These are phyloP conservation scores for Ganoderma lingzhi DNA, from an alignment of 1,284 basidiomycete species.

Conservation along the genomic window DNA sequence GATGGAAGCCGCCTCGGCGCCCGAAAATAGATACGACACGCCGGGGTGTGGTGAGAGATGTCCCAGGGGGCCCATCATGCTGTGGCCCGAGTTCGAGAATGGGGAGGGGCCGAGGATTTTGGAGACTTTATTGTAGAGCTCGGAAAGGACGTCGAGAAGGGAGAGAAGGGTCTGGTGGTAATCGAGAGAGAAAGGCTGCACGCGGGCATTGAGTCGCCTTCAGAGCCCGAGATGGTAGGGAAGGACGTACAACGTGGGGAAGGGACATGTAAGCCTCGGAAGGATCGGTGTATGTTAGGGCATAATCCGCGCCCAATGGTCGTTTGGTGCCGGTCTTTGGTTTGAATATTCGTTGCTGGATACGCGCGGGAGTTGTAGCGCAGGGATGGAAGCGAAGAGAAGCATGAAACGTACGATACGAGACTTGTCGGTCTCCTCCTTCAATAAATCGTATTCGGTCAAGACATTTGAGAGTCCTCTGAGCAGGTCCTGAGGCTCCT, in stretches of 20 bases:
- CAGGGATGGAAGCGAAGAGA: neutral
- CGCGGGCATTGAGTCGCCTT: conserved; percentile 11
- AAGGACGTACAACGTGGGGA: conserved; percentile 73
- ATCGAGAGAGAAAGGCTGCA: conserved; percentile 83
- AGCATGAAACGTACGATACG: conserved; percentile 64
- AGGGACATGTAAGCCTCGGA: conserved; percentile 76
- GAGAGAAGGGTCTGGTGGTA: conserved; percentile 89
- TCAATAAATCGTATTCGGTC: conserved; percentile 73
- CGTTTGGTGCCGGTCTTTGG: conserved; percentile 58
- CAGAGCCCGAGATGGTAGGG: neutral
- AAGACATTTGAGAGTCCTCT: conserved; percentile 75
- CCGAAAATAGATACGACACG: conserved; percentile 79
- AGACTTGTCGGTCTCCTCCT: conserved; percentile 83
- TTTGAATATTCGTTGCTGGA: conserved; percentile 64
- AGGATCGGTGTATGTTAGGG: conserved; percentile 64
- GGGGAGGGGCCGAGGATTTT: conserved; percentile 82
- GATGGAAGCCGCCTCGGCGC: conserved; percentile 41
- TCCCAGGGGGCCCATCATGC: conserved; percentile 82
- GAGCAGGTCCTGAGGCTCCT: conserved; percentile 80
- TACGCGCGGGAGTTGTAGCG: conserved; percentile 8
- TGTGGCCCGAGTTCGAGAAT: conserved; percentile 67
- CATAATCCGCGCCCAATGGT: conserved; percentile 65
- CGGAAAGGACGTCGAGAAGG: conserved; percentile 85
- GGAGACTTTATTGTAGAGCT: conserved; percentile 86
- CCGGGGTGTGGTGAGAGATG: conserved; percentile 78